phyloP scores from a whole-genome alignment of 1,284 basidiomycete genomes.

The Ustilago nuda region DNA sequence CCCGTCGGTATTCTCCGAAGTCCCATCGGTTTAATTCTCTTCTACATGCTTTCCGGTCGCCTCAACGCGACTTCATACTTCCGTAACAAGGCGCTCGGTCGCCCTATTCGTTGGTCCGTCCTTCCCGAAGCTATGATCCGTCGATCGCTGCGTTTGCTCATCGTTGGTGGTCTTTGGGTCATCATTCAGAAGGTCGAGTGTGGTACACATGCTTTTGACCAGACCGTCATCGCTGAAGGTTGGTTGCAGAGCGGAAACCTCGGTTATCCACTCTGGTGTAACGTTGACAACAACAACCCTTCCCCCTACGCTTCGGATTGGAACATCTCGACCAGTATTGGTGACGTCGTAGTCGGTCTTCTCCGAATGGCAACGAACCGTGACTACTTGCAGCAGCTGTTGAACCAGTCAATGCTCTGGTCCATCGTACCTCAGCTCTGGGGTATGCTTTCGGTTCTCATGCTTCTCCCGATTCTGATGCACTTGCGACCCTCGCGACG shows the following conservation, averaged over 20 bases:
- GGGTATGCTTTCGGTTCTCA: conserved; percentile 70
- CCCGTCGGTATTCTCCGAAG: conserved; percentile 54
- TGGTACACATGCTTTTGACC: conserved; percentile 55
- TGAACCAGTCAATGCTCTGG: conserved; percentile 70
- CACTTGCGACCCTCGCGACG: conserved; percentile 67
- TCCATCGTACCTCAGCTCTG: conserved; percentile 71
- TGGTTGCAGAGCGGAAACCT: conserved; percentile 62
- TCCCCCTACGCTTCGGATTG: conserved; percentile 39
- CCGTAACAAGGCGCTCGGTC: conserved; percentile 61
- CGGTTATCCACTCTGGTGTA: conserved; percentile 69
- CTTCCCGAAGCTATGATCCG: conserved; percentile 69
- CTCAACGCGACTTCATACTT: conserved; percentile 70
- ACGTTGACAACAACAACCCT: conserved; percentile 61
- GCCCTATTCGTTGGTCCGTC: conserved; percentile 64
- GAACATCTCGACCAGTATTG: conserved; percentile 54
- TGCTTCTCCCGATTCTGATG: conserved; percentile 69
- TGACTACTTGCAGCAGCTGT: conserved; percentile 70
- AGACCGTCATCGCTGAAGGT: conserved; percentile 65
- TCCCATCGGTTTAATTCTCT: conserved; percentile 37
- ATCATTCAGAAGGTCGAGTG: conserved; percentile 69
- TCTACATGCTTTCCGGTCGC: conserved; percentile 70
- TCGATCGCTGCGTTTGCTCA: conserved; percentile 69
- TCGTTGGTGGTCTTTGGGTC: conserved; percentile 69
- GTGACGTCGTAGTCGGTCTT: conserved; percentile 68
- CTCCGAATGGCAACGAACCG: conserved; percentile 70